Evolutionary conservation across 345 rosid species (phyloP), one percentile per base, ranked within the genome.

Genomic region (Gossypium mustelinum): DNA sequence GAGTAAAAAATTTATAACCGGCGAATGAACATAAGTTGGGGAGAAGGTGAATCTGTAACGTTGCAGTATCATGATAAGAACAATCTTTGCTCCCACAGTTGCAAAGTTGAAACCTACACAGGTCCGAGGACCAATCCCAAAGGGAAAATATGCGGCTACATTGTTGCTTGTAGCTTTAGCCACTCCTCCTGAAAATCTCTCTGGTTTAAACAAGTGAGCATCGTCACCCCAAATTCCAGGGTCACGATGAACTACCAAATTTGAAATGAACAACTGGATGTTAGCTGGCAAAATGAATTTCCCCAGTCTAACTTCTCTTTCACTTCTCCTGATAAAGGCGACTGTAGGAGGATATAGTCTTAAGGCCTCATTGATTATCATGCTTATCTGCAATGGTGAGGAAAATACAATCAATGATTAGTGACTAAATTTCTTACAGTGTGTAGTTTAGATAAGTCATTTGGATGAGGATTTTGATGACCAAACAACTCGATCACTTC

Each of bases 281-380:
- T 79, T 83, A 1, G 67, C 57, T 14, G 85, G 86, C 9, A 86
- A 17, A 8, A 68, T 34, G 9, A 76, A 7, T 2, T 76, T 66
- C 25, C 82, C 85, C 13, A 84, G 68, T 39, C 67, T 78, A 12
- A 57, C 81, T 14, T 78, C 82, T 51, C 78, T 76, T n/a, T 41
- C 4, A 50, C 29, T 29, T 9, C 47, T 11, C 63, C 87, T 64
- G 47, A 0, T 0, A 12, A 84, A 45, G 9, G 11, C 20, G 0
- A 24, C 17, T 29, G 22, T 73, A 0, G 86, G 81, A 7, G 89
- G 85, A 39, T 84, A 86, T 22, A 86, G n/a, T 67, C 86, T 81
- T 2, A 86, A 54, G 17, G 80, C 84, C 78, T 81, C 86, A 0
- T 82, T 55, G 9, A 86, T 16, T 29, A 82, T 77, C 85, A 79